These are phyloP conservation scores for Thymus mandschuricus DNA, from an alignment of 257 asterid species.

Conservation along the genomic window DNA sequence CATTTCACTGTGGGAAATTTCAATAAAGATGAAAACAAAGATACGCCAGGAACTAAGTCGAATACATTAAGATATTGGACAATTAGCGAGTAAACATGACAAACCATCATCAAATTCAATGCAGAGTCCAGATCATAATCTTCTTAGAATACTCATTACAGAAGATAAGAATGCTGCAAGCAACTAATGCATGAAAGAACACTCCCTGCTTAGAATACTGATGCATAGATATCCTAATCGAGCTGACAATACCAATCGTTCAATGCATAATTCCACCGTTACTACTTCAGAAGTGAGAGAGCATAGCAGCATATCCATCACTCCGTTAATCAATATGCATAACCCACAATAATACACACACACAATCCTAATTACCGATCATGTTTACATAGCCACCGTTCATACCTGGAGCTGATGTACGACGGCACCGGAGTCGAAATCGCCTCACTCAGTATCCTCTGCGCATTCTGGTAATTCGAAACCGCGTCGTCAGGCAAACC, in stretches of 20 bases:
- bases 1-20: constrained; percentile 62
- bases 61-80: constrained; percentile 14
- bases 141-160: constrained; percentile 15
- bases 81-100: constrained; percentile 19
- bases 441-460: constrained; percentile 69
- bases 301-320: neutral
- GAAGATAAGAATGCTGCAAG: constrained; percentile 1
- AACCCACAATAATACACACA: constrained; percentile 14
- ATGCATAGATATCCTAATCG: neutral
- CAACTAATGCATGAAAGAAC: constrained; percentile 9
- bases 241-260: neutral
- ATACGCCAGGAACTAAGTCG: constrained; percentile 17
- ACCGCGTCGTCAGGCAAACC: constrained; percentile 80
- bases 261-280: neutral
- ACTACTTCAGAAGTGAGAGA: constrained; percentile 12
- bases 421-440: constrained; percentile 91
- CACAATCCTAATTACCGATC: neutral
- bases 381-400: neutral
- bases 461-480: constrained; percentile 68
- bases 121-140: constrained; percentile 10
- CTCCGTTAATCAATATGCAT: constrained; percentile 1
- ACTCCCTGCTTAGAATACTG: neutral
- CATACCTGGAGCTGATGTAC: constrained; percentile 78
- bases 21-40: constrained; percentile 31
- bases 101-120: constrained; percentile 18